Evolutionary conservation across 2,329 filamentous ascomycete genomes (phyloP).

Genomic region (Cercospora brassicicola): DNA sequence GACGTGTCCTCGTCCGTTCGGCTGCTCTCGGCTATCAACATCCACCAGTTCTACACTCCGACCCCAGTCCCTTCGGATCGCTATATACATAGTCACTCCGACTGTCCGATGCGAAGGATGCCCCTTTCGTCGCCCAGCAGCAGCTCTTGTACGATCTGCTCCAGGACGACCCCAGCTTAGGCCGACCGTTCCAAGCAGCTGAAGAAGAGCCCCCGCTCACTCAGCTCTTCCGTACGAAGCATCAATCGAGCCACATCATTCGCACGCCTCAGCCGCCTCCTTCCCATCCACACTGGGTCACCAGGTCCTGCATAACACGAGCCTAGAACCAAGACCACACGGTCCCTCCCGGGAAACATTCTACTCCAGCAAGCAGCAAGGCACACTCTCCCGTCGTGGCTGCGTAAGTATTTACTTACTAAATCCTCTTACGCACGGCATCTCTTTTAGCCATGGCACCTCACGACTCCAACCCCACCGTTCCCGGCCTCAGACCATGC

Average conservation of each 20-base stretch:
- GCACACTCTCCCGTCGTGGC: background rate
- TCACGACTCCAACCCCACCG: background rate
- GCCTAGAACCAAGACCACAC: background rate
- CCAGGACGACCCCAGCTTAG: background rate
- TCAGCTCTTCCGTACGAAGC: background rate
- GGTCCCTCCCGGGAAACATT: background rate
- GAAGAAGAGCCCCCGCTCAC: background rate
- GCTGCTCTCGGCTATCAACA: background rate
- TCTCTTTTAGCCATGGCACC: background rate
- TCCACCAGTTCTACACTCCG: background rate
- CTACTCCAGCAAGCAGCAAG: background rate
- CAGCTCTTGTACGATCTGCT: background rate
- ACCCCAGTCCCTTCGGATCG: background rate
- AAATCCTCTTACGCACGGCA: background rate
- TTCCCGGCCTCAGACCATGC: slow-evolving; percentile 21
- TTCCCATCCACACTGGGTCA: background rate
- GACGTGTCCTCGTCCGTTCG: background rate
- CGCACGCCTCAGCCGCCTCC: background rate
- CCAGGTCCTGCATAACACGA: background rate
- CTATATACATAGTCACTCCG: background rate
- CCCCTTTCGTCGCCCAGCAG: background rate
- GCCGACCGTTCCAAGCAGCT: background rate
- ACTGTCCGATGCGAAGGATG: background rate
- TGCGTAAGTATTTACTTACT: background rate
- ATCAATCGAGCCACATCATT: background rate